These are phyloP conservation scores for Prosopis cineraria DNA, from an alignment of 306 rosid species.

Conservation along the genomic window DNA sequence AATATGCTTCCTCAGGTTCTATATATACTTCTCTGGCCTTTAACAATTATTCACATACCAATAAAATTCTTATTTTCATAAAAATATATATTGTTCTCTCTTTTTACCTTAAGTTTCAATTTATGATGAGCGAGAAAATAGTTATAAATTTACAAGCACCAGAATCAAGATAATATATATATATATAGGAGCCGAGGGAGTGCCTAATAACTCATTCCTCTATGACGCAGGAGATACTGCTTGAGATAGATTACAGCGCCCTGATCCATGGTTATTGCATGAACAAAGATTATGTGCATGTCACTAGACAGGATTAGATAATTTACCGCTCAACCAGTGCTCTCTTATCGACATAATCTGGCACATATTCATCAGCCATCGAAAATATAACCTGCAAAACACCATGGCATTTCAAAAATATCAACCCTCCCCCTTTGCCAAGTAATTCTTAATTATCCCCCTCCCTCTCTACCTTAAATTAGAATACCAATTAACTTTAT, in stretches of 20 bases:
- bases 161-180: no score
- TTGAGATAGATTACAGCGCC: no score
- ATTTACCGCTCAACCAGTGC: constrained; percentile 82
- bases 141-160: no score
- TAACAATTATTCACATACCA: no score
- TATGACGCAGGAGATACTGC: no score
- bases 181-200: no score
- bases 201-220: no score
- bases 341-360: constrained; percentile 92
- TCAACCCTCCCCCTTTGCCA: neutral
- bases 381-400: constrained; percentile 81
- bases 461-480: constrained; percentile 6
- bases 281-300: neutral
- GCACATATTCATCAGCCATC: constrained; percentile 95
- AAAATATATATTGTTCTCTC: no score
- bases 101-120: no score
- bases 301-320: constrained; percentile 19
- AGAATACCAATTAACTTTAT: constrained; percentile 27
- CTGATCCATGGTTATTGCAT: constrained; percentile 4
- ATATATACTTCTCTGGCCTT: no score
- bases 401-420: constrained; percentile 15
- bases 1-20: constrained; percentile 1
- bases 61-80: no score
- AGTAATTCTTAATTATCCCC: neutral
- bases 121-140: no score